Evolutionary conservation across 805 yeast species (phyloP), one percentile per base, ranked within the genome.

Genomic region (Schizosaccharomyces octosporus): DNA sequence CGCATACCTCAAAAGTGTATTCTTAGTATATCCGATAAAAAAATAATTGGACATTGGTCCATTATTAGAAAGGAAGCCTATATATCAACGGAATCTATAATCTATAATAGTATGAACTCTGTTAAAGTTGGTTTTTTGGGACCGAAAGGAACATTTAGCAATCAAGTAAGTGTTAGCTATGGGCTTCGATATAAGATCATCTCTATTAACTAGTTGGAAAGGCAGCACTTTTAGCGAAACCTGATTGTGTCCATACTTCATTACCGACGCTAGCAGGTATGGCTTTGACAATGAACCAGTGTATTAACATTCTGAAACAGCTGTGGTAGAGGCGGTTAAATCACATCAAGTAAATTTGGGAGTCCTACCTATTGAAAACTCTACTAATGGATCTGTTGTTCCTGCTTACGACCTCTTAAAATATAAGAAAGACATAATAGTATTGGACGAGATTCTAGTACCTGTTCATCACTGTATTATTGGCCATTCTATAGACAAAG

Each of bases 361-460:
- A 9, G 31, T 61, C 17, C 36, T 59, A 48, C 57, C 61, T 1
- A 48, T 43, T 36, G 57, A 59, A 55, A 48, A 60, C 17, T 59
- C 61, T 4, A 48, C 61, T 5, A 42, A 48, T 39, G 61, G 55
- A 11, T 61, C 61, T 24, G 61, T 57, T 1, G n/a, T 57, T 9
- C 48, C 48, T 39, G 60, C 60, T 29, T 57, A 39, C 32, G 60
- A 57, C 4, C 27, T 57, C 17, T 57, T 57, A 31, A 27, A 36
- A 27, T 17, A 27, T 43, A 19, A 36, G 2, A 27, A 36, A 13
- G 60, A 36, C 48, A 36, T 57, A n/a, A 2, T 5, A 21, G 42
- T 27, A 3, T 11, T 19, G 7, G 42, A 24, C 5, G 60, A 57
- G 36, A 19, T 36, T 9, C 29, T 39, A 6, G 60, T 57, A n/a